Evolutionary conservation across 192 early-diverging fungal genomes (phyloP).

Genomic region (Coemansia sp.): DNA sequence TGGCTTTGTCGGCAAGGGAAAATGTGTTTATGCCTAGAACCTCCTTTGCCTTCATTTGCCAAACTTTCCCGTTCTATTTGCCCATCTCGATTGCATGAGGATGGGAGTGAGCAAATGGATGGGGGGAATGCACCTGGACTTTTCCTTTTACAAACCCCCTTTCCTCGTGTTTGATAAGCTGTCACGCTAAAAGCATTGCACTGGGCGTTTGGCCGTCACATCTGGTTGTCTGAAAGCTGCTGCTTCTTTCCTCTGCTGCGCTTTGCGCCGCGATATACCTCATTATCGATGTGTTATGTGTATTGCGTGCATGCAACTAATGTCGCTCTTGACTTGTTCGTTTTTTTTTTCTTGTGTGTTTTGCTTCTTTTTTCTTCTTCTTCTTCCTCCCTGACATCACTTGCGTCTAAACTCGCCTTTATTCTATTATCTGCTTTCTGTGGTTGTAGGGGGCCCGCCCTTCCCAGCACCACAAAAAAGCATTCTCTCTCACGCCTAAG

Average conservation of each 20-base stretch:
- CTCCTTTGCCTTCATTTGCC: not conserved
- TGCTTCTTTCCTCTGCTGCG: not conserved
- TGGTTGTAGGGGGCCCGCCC: not conserved
- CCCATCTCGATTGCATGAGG: not conserved
- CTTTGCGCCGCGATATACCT: no score
- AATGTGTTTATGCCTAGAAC: not conserved
- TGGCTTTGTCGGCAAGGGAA: not conserved
- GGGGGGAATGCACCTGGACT: not conserved
- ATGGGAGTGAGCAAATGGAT: no score
- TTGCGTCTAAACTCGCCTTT: not conserved
- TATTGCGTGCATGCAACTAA: no score
- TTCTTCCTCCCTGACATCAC: not conserved
- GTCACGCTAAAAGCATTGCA: no score
- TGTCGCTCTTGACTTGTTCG: no score
- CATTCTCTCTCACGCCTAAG: not conserved
- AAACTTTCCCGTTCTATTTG: constrained; percentile 1
- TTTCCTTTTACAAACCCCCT: not conserved
- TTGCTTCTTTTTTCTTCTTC: no score
- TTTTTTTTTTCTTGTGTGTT: no score
- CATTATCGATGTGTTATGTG: not conserved
- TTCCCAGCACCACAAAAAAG: not conserved
- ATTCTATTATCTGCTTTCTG: not conserved
- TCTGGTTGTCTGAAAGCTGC: not conserved
- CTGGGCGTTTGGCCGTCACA: no score
- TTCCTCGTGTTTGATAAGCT: not conserved